Conservation (phyloP, 2,329 filamentous ascomycete species). For the Trichoderma atroviride region DNA sequence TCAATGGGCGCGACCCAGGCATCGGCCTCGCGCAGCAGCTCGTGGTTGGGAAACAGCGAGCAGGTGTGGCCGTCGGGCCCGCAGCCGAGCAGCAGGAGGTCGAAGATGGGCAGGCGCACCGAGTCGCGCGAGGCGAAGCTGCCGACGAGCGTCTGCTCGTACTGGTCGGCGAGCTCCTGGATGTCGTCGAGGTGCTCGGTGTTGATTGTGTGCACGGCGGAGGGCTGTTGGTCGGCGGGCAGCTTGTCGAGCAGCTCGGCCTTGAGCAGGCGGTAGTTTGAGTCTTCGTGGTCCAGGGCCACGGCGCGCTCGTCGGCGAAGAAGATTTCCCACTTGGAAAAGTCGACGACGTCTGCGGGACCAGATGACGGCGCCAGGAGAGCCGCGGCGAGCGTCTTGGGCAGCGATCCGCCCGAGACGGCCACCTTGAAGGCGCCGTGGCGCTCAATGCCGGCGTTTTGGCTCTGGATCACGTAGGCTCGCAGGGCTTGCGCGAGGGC, state of each 20-base stretch:
- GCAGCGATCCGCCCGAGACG: slow-evolving; percentile 91
- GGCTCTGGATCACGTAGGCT: slow-evolving; percentile 78
- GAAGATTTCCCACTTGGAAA: slow-evolving; percentile 95
- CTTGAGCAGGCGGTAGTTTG: slow-evolving; percentile 90
- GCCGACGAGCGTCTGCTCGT: slow-evolving; percentile 83
- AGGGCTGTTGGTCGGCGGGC: slow-evolving; percentile 66
- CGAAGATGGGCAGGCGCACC: slow-evolving; percentile 92
- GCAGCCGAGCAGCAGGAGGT: slow-evolving; percentile 88
- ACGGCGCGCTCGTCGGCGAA: slow-evolving; percentile 97
- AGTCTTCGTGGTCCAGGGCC: slow-evolving; percentile 86
- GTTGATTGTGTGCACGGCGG: slow-evolving; percentile 78
- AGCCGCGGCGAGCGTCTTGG: slow-evolving; percentile 82
- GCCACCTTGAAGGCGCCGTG: slow-evolving; percentile 88
- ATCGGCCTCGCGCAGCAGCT: slow-evolving; percentile 79
- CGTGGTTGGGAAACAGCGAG: slow-evolving; percentile 90
- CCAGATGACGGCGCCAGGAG: slow-evolving; percentile 63
- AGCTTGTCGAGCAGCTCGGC: slow-evolving; percentile 87
- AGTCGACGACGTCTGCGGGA: slow-evolving; percentile 67
- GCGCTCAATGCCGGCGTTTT: slow-evolving; percentile 76
- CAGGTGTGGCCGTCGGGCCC: slow-evolving; percentile 97
- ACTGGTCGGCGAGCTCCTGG: slow-evolving; percentile 90
- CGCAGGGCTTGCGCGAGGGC: slow-evolving; percentile 77
- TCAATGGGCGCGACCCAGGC: slow-evolving; percentile 93
- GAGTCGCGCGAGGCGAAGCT: slow-evolving; percentile 91
- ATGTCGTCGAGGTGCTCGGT: slow-evolving; percentile 66